Conservation (phyloP, 352 stramenopile genomes). For the Ophiocytium majus region DNA sequence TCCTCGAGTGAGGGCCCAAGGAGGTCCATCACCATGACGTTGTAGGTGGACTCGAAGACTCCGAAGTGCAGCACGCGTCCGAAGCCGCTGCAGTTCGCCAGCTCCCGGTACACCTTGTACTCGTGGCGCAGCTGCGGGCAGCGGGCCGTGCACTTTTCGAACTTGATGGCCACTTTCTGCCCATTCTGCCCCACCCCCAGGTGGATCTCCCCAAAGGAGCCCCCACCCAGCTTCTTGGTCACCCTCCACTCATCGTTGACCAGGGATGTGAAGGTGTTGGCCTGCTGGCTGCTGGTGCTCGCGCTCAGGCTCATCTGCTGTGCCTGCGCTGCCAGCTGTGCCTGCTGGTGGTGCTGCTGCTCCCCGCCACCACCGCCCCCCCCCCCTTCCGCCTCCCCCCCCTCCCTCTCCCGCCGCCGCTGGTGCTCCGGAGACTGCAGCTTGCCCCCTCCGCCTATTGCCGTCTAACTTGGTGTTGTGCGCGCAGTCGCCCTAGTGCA, state of each 20-base stretch:
- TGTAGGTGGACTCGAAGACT: conserved; percentile 68
- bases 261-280: conserved; percentile 27
- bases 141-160: conserved; percentile 76
- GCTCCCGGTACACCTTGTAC: conserved; percentile 99
- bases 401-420: too few relatives aligned
- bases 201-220: conserved; percentile 60
- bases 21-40: conserved; percentile 94
- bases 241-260: conserved; percentile 60
- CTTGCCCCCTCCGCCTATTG: too few relatives aligned
- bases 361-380: too few relatives aligned
- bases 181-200: conserved; percentile 54
- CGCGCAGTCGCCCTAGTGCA: too few relatives aligned
- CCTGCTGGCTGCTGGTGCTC: background rate
- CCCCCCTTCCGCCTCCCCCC: too few relatives aligned
- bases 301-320: too few relatives aligned
- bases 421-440: too few relatives aligned
- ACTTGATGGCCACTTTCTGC: conserved; percentile 69
- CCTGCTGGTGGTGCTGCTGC: too few relatives aligned
- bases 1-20: conserved; percentile 80
- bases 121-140: conserved; percentile 98
- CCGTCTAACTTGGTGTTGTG: too few relatives aligned
- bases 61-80: conserved; percentile 63
- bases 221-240: conserved; percentile 50
- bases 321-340: too few relatives aligned
- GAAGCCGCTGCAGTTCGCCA: conserved; percentile 74